Base-by-base conservation (phyloP, 345 rosid genomes). In the Anacardium occidentale region DNA sequence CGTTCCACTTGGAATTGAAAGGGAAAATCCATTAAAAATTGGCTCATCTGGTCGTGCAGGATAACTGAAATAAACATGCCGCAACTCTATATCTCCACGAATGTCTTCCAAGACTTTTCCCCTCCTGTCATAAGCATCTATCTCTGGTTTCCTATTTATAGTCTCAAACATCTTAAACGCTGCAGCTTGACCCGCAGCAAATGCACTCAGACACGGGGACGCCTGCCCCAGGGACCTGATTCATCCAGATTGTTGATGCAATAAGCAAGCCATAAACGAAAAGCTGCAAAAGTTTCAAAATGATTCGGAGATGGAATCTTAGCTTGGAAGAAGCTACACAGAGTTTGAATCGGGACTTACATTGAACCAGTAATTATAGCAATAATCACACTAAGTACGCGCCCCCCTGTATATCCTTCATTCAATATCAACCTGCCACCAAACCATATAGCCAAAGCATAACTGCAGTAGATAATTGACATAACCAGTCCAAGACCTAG, bases 161-260 rank as follows among this genome's bases (percentile, higher is more conserved):
- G 96, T 88, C 79, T 90, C 92, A 29, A 92, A 90, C 96, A 92
- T 88, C 80, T 88, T 90, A 68, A 79, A 90, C 0, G 93, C 91
- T 44, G 93, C 97, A 15, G 92, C 89, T 80, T 80, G 91, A 62
- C 96, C 96, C 0, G 92, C 89, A 1, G 91, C 92, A 74, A 92
- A 92, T 45, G 96, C 85, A 24, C 79, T 84, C 80, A 92, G 51
- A 76, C 90, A 87, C 11, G 96, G 91, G 53, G 96, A 84, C 76
- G 96, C 80, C 76, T 90, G 93, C n/a, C 98, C 98, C 5, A 93
- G 74, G 4, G 97, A 89, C 98, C 98, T 93, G 79, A 50, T 75
- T n/a, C 54, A 68, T 77, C 17, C 24, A 69, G 14, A 47, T 29
- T n/a, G 22, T 42, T 14, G 9, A 6, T 29, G 20, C 20, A 58